Base-by-base conservation (phyloP, 352 stramenopile genomes). In the Phytophthora citricola region DNA sequence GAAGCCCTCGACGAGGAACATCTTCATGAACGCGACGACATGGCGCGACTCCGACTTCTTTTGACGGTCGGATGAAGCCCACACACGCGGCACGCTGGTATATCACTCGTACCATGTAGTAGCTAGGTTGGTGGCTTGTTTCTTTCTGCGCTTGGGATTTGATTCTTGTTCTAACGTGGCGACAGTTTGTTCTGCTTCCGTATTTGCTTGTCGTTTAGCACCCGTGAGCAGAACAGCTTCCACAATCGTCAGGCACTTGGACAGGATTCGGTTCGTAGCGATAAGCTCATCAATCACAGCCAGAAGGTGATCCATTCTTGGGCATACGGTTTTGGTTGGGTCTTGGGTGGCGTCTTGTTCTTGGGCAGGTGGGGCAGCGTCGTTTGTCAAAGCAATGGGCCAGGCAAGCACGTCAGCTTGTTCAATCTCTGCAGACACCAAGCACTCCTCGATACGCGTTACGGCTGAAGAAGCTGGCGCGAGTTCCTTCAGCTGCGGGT, bases 21-120 rank as follows among this genome's bases (percentile, higher is more conserved):
- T 11, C 56, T 66, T 70, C 61, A 71, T 64, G 43, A n/a, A 67
- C n/a, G 60, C 50, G 6, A 75, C 66, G 31, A 64, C 14, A 39
- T 60, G 59, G 47, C 47, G 59, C 1, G 20, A 56, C 2, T 67
- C 60, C 3, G 55, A 71, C 14, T 67, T 70, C 44, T 75, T 74
- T 26, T 66, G 60, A 4, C 60, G 59, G 17, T 66, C 55, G 17
- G 15, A 5, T 0, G 41, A 60, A 0, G 55, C 24, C 50, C 44
- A 56, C 31, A 24, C 10, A 9, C 0, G 49, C 7, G 55, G 51
- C 8, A 58, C 39, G 1, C 8, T 11, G 1, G 55, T 64, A 49
- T 62, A 61, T 60, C 55, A 70, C 11, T 56, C 55, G 20, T 49
- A 70, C 59, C 66, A 74, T 6, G 39, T 15, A 0, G 48, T 32